phyloP scores from a whole-genome alignment of 352 stramenopile species.

The Discostella stelligera region DNA sequence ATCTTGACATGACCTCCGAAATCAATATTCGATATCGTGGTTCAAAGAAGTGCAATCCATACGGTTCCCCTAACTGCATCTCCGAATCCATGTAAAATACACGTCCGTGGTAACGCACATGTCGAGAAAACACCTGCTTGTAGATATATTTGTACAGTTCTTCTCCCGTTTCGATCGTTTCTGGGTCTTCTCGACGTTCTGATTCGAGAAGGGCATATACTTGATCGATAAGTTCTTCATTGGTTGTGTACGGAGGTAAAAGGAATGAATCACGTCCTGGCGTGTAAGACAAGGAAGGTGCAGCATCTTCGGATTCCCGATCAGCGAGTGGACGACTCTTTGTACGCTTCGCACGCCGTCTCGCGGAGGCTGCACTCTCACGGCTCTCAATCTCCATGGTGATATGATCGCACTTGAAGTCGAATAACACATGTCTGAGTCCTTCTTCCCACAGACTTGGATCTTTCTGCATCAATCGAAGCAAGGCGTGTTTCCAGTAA shows the following conservation, averaged over 20 bases:
- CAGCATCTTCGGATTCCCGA: conserved; percentile 6
- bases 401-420: conserved; percentile 34
- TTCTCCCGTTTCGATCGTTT: conserved; percentile 17
- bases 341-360: conserved; percentile 36
- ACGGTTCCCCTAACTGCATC: conserved; percentile 47
- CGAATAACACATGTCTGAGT: conserved; percentile 46
- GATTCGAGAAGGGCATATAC: conserved; percentile 35
- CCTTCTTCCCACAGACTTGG: conserved; percentile 54
- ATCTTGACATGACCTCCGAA: conserved; percentile 55
- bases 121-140: conserved; percentile 49
- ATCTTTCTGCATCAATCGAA: conserved; percentile 42
- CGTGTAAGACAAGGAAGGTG: background rate
- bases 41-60: conserved; percentile 77
- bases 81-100: conserved; percentile 69
- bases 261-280: background rate
- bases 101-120: conserved; percentile 57
- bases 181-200: conserved; percentile 30
- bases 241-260: background rate
- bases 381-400: conserved; percentile 27
- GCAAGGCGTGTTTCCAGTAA: conserved; percentile 58
- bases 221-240: conserved; percentile 43
- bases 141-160: conserved; percentile 59
- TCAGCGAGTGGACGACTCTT: conserved; percentile 20
- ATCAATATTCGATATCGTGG: conserved; percentile 73
- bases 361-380: background rate